Evolutionary conservation across 441 rosid species (phyloP), one percentile per base, ranked within the genome.

Genomic region (Populus hybrid): DNA sequence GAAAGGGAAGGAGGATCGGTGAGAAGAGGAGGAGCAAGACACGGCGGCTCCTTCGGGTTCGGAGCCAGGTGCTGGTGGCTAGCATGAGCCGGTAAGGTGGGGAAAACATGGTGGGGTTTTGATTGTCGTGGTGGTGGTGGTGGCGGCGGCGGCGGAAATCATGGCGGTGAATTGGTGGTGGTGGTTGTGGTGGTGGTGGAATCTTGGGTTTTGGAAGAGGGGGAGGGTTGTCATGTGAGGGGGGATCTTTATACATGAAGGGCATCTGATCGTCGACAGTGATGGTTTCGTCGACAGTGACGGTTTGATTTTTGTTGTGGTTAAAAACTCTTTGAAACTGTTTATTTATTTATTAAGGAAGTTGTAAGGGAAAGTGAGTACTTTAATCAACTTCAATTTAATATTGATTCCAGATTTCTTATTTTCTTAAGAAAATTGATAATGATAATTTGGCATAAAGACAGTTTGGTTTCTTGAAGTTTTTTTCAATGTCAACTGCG

Each of bases 1-100:
- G 83, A 11, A 92, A 72, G 16, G 93, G 90, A 35, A 90, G 64
- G 66, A 91, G 85, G 72, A 91, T 67, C 8, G 97, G 97, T 12
- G 91, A 90, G 68, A 91, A 89, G 66, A 92, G 78, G 38, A 89
- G 71, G 74, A 90, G 86, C 70, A 89, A 78, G 28, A 88, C 5
- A 70, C 73, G 79, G 16, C 91, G 90, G 83, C 88, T 81, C 75
- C 91, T 78, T 75, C 89, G 87, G 36, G 81, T 80, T 61, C 86
- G 84, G 42, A 88, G 78, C 87, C 87, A 89, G 28, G 88, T 72
- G n/a, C 75, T 67, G 66, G 72, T 67, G 79, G 89, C 86, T 85
- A 90, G 64, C 87, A 87, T 83, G 78, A 86, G 26, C 67, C 69
- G 82, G 76, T 40, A 75, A 38, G 67, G 72, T 4, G 79, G 80